Evolutionary conservation across 2,329 filamentous ascomycete species (phyloP), one percentile per base, ranked within the genome.

Genomic region (Pseudocercospora fijiensis): DNA sequence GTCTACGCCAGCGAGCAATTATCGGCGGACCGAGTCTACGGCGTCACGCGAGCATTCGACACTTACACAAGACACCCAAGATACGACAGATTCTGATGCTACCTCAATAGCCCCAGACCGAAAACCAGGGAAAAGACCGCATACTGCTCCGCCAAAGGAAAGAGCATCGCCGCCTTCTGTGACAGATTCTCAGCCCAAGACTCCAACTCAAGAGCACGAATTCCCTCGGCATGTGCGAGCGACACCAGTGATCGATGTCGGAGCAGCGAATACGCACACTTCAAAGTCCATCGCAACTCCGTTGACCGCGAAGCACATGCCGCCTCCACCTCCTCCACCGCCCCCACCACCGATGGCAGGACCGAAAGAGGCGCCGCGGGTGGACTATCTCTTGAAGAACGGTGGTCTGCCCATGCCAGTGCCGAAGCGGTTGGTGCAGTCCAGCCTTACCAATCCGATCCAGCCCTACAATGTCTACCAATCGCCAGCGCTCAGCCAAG

Each of bases 311-410:
- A 68, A 66, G 57, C 67, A 70, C 59, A 64, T 69, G 61, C 67
- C 67, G 20, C 65, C 65, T 9, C 71, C 69, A 58, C 78, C 85
- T 41, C 81, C 81, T 16, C 86, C 91, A 1, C 92, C 92, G 0
- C 92, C 90, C 1, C 89, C 91, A 0, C 88, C 90, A 0, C 85
- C 92, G 8, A 85, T 87, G 69, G 80, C 88, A 58, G 69, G 84
- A 45, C 82, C 85, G 37, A 82, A 88, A 49, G 87, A 92, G 45
- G 84, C 88, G 11, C 94, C 94, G 0, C 86, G 91, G 65, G 92
- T 98, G 18, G 94, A 98, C 75, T 98, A 98, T 75, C 82, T 98
- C 18, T 83, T 97, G 60, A 91, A 95, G 71, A 89, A 97, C 76
- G 94, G 94, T 43, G 94, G 94, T 0, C 79, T 98, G 18, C 77